phyloP scores from a whole-genome alignment of 164 flowering plant genomes.

The Annona squamosa region DNA sequence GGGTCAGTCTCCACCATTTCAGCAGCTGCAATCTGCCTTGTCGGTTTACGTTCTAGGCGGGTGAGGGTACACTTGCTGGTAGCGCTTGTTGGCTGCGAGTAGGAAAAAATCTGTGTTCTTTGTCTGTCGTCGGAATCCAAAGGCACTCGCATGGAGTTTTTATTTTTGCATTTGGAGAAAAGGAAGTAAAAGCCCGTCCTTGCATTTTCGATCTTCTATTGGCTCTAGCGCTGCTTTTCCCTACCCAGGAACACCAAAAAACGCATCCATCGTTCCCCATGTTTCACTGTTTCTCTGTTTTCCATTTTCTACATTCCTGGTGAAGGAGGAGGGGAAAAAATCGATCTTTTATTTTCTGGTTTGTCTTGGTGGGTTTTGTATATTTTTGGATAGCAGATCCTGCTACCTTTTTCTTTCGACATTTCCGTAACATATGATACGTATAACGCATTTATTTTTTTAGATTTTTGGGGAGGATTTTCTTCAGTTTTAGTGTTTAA shows the following conservation, averaged over 20 bases:
- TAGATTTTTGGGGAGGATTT: neutral
- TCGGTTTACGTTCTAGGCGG: too few relatives aligned
- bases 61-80: too few relatives aligned
- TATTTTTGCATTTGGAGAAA: neutral
- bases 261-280: neutral
- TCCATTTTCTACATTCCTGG: neutral
- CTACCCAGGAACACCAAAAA: neutral
- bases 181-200: neutral
- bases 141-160: too few relatives aligned
- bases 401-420: too few relatives aligned
- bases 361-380: constrained; percentile 1
- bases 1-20: too few relatives aligned
- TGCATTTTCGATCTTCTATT: neutral
- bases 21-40: too few relatives aligned
- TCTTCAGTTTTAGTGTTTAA: neutral
- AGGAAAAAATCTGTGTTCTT: too few relatives aligned
- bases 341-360: neutral
- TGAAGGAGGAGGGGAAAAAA: constrained; percentile 3
- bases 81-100: too few relatives aligned
- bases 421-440: too few relatives aligned
- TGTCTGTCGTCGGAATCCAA: too few relatives aligned
- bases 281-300: neutral
- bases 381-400: neutral
- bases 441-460: neutral
- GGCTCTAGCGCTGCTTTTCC: neutral